Evolutionary conservation across 179 eudicot genomes (phyloP), one percentile per base, ranked within the genome.

Genomic region (Nepenthes alata): DNA sequence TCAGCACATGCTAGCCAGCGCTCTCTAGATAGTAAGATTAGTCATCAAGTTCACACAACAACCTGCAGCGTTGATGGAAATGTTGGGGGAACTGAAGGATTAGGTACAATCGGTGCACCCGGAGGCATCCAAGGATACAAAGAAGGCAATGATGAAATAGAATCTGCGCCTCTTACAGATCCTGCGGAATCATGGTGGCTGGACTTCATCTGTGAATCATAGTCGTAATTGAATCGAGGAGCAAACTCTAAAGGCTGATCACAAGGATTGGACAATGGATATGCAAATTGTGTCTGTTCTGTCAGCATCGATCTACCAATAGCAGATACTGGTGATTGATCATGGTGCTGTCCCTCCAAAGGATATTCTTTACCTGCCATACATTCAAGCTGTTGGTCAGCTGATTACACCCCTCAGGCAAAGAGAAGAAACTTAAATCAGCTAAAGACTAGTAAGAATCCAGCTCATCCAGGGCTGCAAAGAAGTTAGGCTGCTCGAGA

Each of bases 181-280:
- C 75, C 78, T 44, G 75, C 71, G 47, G 80, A 64, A 66, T 79
- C 82, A 68, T 76, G 67, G 63, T 75, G 80, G 67, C 70, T 67
- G 44, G 80, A 56, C 54, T 73, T 79, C 73, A 71, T 63, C 67
- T 71, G 73, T 47, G 73, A 75, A 50, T 84, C 85, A 61, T 63
- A 67, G 55, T 76, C 85, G 62, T 74, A 85, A 64, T 62, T 78
- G 63, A 64, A 84, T 68, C 81, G 75, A 57, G 75, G 78, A 7
- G 84, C 70, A 77, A 91, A 91, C 11, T 75, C 81, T 73, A 91
- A 72, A 67, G 96, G 97, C 69, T 77, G 97, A 73, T 88, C 84
- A 48, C 82, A 71, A 67, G 64, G 74, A 75, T 74, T 78, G 65
- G 45, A 34, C 66, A 74, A 64, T 37, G 77, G 68, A 60, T 73